These are phyloP conservation scores for Massarina eburnea DNA, from an alignment of 2,329 filamentous ascomycete species.

Conservation along the genomic window DNA sequence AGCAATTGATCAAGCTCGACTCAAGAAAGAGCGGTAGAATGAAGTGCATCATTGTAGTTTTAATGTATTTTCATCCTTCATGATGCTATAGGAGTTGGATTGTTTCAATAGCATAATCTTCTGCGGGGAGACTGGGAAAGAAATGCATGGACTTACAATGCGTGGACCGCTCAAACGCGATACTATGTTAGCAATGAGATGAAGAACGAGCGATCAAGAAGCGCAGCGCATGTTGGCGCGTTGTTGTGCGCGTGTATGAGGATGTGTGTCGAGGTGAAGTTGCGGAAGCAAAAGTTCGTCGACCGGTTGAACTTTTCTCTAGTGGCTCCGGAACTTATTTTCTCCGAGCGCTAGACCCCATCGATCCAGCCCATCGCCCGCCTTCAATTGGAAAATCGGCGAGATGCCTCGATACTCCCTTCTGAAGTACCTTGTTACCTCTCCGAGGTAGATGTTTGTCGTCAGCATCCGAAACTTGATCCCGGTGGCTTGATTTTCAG, in stretches of 20 bases:
- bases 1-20: conserved; percentile 12
- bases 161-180: not conserved
- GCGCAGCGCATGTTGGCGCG: conserved; percentile 6
- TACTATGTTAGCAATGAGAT: not conserved
- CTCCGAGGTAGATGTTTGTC: no score
- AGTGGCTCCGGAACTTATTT: not conserved
- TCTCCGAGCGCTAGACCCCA: not conserved
- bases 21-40: conserved; percentile 10
- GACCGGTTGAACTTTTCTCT: not conserved
- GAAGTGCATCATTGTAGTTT: conserved; percentile 58
- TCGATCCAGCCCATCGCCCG: no score
- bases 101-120: conserved; percentile 53
- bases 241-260: not conserved
- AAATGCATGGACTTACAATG: conserved; percentile 6
- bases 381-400: no score
- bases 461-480: no score
- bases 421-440: no score
- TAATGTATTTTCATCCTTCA: conserved; percentile 58
- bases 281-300: not conserved
- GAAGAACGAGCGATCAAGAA: not conserved
- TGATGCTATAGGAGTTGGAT: conserved; percentile 60
- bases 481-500: no score
- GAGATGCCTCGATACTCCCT: no score
- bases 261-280: not conserved
- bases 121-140: conserved; percentile 24